Evolutionary conservation across 2,329 filamentous ascomycete genomes (phyloP), one percentile per base, ranked within the genome.

Genomic region (Pyrenochaeta sp.): DNA sequence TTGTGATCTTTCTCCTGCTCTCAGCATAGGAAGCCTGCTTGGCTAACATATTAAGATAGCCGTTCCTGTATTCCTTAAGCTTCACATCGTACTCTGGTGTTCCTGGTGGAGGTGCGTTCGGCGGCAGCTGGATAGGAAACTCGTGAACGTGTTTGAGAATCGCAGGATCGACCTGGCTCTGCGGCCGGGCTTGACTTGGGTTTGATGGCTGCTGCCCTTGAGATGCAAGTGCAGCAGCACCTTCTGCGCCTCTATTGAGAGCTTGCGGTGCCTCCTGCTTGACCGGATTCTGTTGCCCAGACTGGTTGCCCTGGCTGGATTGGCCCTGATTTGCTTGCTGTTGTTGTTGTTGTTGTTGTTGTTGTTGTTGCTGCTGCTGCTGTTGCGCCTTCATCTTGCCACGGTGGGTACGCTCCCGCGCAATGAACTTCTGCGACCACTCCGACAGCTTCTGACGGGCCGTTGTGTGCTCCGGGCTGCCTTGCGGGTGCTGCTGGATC

Each of bases 401-500:
- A 5, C 75, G 67, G 74, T 82, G 81, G 43, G 80, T 69, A 27
- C 76, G 72, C 47, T 78, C 73, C 34, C 75, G 81, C 52, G 80
- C 80, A 78, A 85, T 87, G 55, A 85, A 76, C 56, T 77, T 82
- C 50, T 78, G 72, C 7, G 83, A 85, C 48, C 83, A 79, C 57
- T 83, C 79, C 13, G 81, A 78, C 22, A 88, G 79, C 62, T 83
- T 84, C 28, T 78, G 74, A 50, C 83, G 81, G 12, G 83, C 84
- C 42, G 77, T 75, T 54, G 79, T 79, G 64, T 85, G 82, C 57
- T 85, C 82, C 1, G 77, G 69, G 50, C 79, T 84, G 52, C 82
- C 81, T 34, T 77, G 75, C 12, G 84, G 79, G 40, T 80, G 80
- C 42, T 69, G 80, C 58, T 85, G 82, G 50, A 85, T 77, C 32